Base-by-base conservation (phyloP, 2,329 filamentous ascomycete species). In the Neonectria neomacrospora region DNA sequence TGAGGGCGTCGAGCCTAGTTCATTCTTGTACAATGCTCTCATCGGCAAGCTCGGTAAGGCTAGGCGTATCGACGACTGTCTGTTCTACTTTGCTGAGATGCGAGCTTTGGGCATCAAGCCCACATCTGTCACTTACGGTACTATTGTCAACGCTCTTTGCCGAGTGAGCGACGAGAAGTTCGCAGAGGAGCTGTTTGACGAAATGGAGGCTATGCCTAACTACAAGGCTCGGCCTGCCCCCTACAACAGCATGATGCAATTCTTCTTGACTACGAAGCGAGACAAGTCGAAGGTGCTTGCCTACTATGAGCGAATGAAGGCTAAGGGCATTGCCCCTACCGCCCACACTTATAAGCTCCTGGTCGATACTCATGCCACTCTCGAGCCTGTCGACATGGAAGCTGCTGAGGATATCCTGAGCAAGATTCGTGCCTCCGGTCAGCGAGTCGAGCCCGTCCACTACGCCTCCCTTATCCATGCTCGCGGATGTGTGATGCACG, bases 221-320 rank as follows among this genome's bases (percentile, higher is more conserved):
- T 99, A 99, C 87, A 98, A 97, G 84, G 93, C 96, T 42, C 91
- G 96, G 10, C 94, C 96, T 26, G 96, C 96, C 23, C 96, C 96
- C 1, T 99, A 99, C 85, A 97, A 99, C 84, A 97, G 93, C 80
- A 92, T 99, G 90, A 99, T 99, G 89, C 96, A 99, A 78, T 98
- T 97, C 82, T 99, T 98, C 87, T 85, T 98, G 71, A 97, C 93
- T 61, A 98, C 95, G 58, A 98, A 98, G 87, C 93, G 94, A 56
- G 95, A 99, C 79, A 95, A 96, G 81, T 82, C 85, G 78, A 98
- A 98, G 88, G 95, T 97, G 5, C 85, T 99, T 23, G 86, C 90
- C 32, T 99, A 98, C 85, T 98, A 97, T 76, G 91, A 97, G 79
- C 92, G 95, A 66, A 98, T 99, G 96, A 89, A 91, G 77, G 85